Conservation (phyloP, 345 rosid species). For the Citrus hindsii region DNA sequence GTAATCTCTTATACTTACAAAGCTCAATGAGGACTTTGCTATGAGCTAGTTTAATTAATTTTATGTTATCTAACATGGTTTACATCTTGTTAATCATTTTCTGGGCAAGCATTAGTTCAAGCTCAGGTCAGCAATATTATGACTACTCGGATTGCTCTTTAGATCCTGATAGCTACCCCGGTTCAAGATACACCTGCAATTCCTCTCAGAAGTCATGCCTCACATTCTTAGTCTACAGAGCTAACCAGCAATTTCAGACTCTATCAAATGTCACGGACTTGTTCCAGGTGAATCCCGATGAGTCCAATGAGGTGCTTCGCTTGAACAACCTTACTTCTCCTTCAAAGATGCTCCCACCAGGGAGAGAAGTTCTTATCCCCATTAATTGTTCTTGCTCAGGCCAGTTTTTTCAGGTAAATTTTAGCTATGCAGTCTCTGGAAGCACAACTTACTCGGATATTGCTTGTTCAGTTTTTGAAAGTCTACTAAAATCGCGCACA, state of each 20-base stretch:
- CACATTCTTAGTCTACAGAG: slow-evolving; percentile 47
- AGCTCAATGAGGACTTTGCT: not conserved
- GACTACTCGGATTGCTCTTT: slow-evolving; percentile 37
- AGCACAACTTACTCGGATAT: slow-evolving; percentile 25
- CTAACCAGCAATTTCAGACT: slow-evolving; percentile 30
- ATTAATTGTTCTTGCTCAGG: slow-evolving; percentile 37
- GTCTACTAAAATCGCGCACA: slow-evolving; percentile 31
- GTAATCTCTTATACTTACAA: not conserved
- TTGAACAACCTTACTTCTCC: slow-evolving; percentile 23
- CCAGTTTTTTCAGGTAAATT: slow-evolving; percentile 28
- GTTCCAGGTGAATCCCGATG: slow-evolving; percentile 23
- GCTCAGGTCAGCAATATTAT: slow-evolving; percentile 36
- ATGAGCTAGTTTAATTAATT: not conserved
- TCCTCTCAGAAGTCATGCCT: slow-evolving; percentile 26
- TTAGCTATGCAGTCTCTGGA: slow-evolving; percentile 22
- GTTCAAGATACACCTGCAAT: slow-evolving; percentile 50
- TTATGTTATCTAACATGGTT: slow-evolving; percentile 21
- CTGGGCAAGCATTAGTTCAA: slow-evolving; percentile 10
- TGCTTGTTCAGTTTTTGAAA: slow-evolving; percentile 47
- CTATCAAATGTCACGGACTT: slow-evolving; percentile 30
- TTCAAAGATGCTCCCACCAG: slow-evolving; percentile 23
- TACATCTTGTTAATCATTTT: slow-evolving; percentile 22
- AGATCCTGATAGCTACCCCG: slow-evolving; percentile 16
- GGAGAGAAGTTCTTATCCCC: slow-evolving; percentile 50
- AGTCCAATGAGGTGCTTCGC: slow-evolving; percentile 19